Base-by-base conservation (phyloP, 768 basidiomycete genomes). In the Boletus tomentosulus region DNA sequence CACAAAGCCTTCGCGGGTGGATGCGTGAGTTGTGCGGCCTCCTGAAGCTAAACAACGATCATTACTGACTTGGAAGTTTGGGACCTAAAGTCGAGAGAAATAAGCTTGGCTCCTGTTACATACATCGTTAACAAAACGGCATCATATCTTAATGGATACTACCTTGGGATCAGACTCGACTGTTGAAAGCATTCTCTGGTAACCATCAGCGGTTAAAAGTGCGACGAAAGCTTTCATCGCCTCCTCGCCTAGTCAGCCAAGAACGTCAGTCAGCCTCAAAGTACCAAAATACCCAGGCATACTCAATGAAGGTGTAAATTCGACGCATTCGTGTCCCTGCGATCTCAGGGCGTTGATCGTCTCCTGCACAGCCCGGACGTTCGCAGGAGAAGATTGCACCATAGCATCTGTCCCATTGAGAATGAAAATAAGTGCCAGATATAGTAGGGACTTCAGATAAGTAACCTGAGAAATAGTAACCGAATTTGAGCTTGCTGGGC, bases 321-420 rank as follows among this genome's bases (percentile, higher is more conserved):
- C 85, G 28, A 91, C 68, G 54, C 89, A 89, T 67, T 93, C 90
- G 62, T 95, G 91, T 7, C 92, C 92, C 43, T 79, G 76, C 46
- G 70, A 75, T 30, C 76, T 72, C 46, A 94, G 70, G 0, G 85
- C 86, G 5, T 80, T 77, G 13, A 92, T 80, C 13, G 87, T 83
- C 64, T 88, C 84, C 25, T 82, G 66, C 8, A 94, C 85, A 6
- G 92, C 92, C 31, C 92, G 77, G 55, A 82, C 75, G 60, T 79
- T 82, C 1, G 86, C 86, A 13, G 89, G 90, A 2, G 86, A 86
- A 16, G 82, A 78, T 58, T 82, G 84, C 46, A 82, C 67, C 58
- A 79, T 77, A n/a, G 68, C 62, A 69, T 90, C 90, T 86, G 57
- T 52, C 30, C 39, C 7, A 33, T 9, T 16, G 7, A 49, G 31